Percentiles rank a stretch among this genome's conserved stretches.
These are phyloP conservation scores for Talaromyces atroroseus DNA, from an alignment of 2,329 filamentous ascomycete genomes.

Conservation along the genomic window DNA sequence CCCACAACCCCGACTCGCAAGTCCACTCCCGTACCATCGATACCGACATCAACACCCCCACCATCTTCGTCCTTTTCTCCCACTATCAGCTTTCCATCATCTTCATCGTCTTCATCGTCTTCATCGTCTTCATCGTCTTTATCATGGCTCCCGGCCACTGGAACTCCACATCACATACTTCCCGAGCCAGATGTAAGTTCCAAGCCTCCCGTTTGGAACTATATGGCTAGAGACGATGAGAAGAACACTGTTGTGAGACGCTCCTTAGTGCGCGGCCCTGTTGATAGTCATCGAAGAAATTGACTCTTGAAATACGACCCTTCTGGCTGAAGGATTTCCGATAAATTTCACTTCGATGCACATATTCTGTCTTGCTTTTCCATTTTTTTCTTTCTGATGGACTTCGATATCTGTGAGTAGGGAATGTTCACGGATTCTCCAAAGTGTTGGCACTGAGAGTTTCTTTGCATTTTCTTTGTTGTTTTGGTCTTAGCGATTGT, in stretches of 20 bases:
- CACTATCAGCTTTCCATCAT: neutral
- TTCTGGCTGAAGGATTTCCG: neutral
- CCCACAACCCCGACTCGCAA: neutral
- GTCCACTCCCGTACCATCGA: neutral
- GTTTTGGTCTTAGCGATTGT: neutral
- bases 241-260: neutral
- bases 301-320: neutral
- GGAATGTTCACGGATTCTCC: neutral
- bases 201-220: neutral
- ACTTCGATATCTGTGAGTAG: neutral
- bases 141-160: conserved; percentile 3
- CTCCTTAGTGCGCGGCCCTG: neutral
- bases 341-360: conserved; percentile 4
- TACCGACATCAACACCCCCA: neutral
- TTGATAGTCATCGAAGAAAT: neutral
- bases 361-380: neutral
- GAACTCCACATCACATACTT: neutral
- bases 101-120: neutral
- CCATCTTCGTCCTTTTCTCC: neutral
- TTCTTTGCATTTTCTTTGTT: neutral
- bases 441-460: neutral
- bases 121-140: neutral
- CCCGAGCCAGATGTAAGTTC: neutral
- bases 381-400: neutral
- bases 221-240: neutral